Evolutionary conservation across 2,329 filamentous ascomycete species (phyloP), one percentile per base, ranked within the genome.

Genomic region (Tolypocladium amazonense): DNA sequence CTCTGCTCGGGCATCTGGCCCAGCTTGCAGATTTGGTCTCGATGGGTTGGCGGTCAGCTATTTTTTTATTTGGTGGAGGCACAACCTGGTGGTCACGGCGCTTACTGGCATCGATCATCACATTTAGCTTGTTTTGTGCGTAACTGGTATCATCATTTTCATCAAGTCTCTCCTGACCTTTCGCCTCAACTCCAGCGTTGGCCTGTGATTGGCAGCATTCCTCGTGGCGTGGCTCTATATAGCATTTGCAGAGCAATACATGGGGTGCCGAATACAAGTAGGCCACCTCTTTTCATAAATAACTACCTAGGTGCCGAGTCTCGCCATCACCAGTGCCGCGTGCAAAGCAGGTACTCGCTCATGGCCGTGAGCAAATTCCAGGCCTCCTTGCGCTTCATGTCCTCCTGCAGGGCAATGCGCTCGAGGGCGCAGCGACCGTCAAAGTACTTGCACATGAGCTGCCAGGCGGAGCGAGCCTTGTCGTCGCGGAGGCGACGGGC

Each of bases 351-450:
- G 72, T 87, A 83, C 69, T 90, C 88, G 63, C 83, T 82, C 80
- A 88, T 86, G n/a, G 77, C 75, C 47, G 80, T 81, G 59, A 89
- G 72, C 59, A 87, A 76, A 55, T 83, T 81, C 78, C 89, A 92
- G 18, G 91, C 81, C 65, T 89, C 87, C 75, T 93, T 95, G 60
- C 91, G 81, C 77, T 94, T 96, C 76, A 95, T 82, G 7, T 89
- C 89, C 74, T 97, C 91, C 60, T 88, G 82, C n/a, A 94, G 77
- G 1, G 89, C 85, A 64, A 99, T 88, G 66, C 92, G 87, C 75
- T 99, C 94, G 61, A 97, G 79, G 2, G 92, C 88, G 69, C 88
- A 87, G 60, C 81, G 83, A 1, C 94, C 94, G 71, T 97, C 92
- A 66, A 97, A 90, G 72, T 97, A 94, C 72, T 89, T 90, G 67